A percentile compares a stretch with the other conserved stretches of the same genome.
phyloP scores from a whole-genome alignment of 2,329 filamentous ascomycete genomes.

The Neofusicoccum cordaticola region DNA sequence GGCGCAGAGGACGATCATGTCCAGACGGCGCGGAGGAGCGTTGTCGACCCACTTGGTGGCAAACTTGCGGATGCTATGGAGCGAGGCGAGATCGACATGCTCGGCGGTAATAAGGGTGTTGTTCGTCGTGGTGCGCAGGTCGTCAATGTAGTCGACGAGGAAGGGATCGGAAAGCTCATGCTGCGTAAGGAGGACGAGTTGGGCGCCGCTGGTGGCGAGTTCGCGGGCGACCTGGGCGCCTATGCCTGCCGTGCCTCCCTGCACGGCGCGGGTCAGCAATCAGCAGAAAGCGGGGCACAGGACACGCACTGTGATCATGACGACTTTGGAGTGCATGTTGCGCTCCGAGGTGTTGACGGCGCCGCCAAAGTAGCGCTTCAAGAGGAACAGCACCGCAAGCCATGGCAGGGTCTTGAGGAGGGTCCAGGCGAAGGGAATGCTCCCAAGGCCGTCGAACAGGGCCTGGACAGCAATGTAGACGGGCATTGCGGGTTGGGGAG shows the following conservation, averaged over 20 bases:
- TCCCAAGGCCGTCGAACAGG: slow-evolving; percentile 52
- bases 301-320: slow-evolving; percentile 77
- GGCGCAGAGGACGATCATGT: slow-evolving; percentile 87
- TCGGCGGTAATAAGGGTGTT: slow-evolving; percentile 94
- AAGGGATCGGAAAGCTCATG: slow-evolving; percentile 80
- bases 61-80: slow-evolving; percentile 89
- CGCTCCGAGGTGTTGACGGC: slow-evolving; percentile 71
- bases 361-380: slow-evolving; percentile 79
- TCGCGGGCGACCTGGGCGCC: slow-evolving; percentile 72
- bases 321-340: slow-evolving; percentile 87
- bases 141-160: slow-evolving; percentile 87
- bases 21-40: slow-evolving; percentile 78
- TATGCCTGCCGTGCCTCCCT: slow-evolving; percentile 90
- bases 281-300: background rate
- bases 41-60: slow-evolving; percentile 99
- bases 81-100: slow-evolving; percentile 81
- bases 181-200: slow-evolving; percentile 85
- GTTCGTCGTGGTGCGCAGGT: slow-evolving; percentile 70
- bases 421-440: slow-evolving; percentile 54
- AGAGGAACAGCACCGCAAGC: slow-evolving; percentile 50
- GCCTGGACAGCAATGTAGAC: slow-evolving; percentile 57
- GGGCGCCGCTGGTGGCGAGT: slow-evolving; percentile 78
- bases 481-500: slow-evolving; percentile 50
- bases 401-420: slow-evolving; percentile 54
- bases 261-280: slow-evolving; percentile 20